phyloP scores from a whole-genome alignment of 257 asterid genomes.

The Primulina tabacum region DNA sequence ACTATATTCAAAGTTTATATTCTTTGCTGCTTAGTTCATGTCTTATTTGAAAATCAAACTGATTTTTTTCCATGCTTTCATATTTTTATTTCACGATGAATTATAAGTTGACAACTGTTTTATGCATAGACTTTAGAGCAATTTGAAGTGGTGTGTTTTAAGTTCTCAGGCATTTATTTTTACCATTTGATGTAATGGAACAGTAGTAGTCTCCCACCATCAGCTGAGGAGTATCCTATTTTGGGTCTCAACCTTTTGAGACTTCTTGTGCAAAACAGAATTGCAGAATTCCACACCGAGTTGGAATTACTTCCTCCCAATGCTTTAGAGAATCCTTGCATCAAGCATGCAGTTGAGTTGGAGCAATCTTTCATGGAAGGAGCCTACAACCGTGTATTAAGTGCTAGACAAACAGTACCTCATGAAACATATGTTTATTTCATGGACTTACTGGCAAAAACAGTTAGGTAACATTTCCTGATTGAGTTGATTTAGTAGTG shows the following conservation, averaged over 20 bases:
- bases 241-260: conserved; percentile 97
- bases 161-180: background rate
- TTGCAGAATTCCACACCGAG: conserved; percentile 95
- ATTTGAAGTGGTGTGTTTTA: background rate
- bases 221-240: conserved; percentile 88
- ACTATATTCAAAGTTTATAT: background rate
- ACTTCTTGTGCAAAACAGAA: conserved; percentile 93
- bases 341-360: conserved; percentile 91
- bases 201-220: conserved; percentile 73
- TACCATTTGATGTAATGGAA: conserved; percentile 31
- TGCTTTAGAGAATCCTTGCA: conserved; percentile 87
- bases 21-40: background rate
- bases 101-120: background rate
- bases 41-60: background rate
- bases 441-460: conserved; percentile 95
- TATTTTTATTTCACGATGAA: background rate
- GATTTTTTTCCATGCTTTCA: background rate
- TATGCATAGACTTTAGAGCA: background rate
- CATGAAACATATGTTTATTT: conserved; percentile 83
- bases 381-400: conserved; percentile 89
- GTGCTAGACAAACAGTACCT: conserved; percentile 89
- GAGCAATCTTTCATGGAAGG: conserved; percentile 99
- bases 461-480: conserved; percentile 64
- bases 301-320: conserved; percentile 71
- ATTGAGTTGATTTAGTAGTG: background rate